These are phyloP conservation scores for Phaseolus coccineus DNA, from an alignment of 331 rosid species.

Conservation along the genomic window DNA sequence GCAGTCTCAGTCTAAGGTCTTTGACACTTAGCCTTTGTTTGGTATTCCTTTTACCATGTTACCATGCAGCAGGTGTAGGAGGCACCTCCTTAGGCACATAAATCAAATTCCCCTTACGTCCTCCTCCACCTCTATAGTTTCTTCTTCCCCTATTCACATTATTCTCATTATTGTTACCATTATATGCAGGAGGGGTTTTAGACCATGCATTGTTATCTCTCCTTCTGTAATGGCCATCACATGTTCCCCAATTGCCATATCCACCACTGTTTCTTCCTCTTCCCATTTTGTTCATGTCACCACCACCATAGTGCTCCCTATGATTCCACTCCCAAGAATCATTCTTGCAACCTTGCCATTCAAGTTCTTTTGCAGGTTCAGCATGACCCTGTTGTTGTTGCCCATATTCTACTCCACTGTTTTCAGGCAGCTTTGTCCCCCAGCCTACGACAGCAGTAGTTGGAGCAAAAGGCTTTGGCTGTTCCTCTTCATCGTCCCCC, in stretches of 20 bases:
- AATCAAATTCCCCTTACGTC: slow-evolving; percentile 47
- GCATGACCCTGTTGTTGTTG: slow-evolving; percentile 29
- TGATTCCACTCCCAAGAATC: slow-evolving; percentile 48
- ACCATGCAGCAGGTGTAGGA: slow-evolving; percentile 38
- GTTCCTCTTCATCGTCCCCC: slow-evolving; percentile 54
- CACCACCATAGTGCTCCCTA: slow-evolving; percentile 30
- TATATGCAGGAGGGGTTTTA: slow-evolving; percentile 41
- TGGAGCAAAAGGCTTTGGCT: slow-evolving; percentile 36
- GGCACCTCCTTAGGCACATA: slow-evolving; percentile 27
- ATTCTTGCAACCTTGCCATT: slow-evolving; percentile 41
- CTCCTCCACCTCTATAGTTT: slow-evolving; percentile 45
- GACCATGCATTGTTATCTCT: slow-evolving; percentile 56
- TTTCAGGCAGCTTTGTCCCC: slow-evolving; percentile 40
- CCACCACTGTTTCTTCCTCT: slow-evolving; percentile 45
- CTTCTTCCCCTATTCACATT: slow-evolving; percentile 57
- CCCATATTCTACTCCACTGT: slow-evolving; percentile 51
- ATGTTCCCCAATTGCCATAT: slow-evolving; percentile 48
- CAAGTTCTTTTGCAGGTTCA: slow-evolving; percentile 19
- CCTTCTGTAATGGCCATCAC: slow-evolving; percentile 50
- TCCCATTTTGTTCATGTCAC: slow-evolving; percentile 38
- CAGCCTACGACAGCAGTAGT: slow-evolving; percentile 37
- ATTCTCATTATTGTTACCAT: slow-evolving; percentile 42
- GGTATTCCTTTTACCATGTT: slow-evolving; percentile 36
- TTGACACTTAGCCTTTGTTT: slow-evolving; percentile 33
- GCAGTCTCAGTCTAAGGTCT: slow-evolving; percentile 32